Evolutionary conservation across 805 yeast species (phyloP).

Genomic region (Saccharomycopsis fodiens): DNA sequence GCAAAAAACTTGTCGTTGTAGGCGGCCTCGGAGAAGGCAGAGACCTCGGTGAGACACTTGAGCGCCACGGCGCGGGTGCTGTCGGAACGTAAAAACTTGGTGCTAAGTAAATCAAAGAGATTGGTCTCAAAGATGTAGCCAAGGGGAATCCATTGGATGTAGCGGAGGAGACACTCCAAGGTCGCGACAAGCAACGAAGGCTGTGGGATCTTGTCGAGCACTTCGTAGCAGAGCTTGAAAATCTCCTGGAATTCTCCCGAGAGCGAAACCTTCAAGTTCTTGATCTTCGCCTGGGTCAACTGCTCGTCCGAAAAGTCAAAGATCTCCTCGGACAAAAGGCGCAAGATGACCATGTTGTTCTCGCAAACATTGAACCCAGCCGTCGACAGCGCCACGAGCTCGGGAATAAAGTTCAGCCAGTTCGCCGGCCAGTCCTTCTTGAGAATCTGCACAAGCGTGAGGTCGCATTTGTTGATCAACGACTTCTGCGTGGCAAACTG

Average conservation of each 20-base stretch:
- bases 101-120: slow-evolving; percentile 60
- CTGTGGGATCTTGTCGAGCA: slow-evolving; percentile 80
- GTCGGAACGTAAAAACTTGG: slow-evolving; percentile 67
- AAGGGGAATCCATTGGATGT: slow-evolving; percentile 90
- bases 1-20: slow-evolving; percentile 50
- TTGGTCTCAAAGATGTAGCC: slow-evolving; percentile 87
- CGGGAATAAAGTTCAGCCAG: slow-evolving; percentile 97
- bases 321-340: slow-evolving; percentile 87
- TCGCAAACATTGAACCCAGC: slow-evolving; percentile 92
- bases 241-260: slow-evolving; percentile 88
- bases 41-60: slow-evolving; percentile 89
- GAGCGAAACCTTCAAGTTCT: slow-evolving; percentile 74
- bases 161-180: slow-evolving; percentile 70
- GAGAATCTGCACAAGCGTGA: slow-evolving; percentile 86
- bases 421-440: slow-evolving; percentile 99
- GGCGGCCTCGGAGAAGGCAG: slow-evolving; percentile 45
- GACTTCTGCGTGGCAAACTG: slow-evolving; percentile 68
- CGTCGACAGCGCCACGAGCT: slow-evolving; percentile 75
- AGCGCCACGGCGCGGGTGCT: slow-evolving; percentile 79
- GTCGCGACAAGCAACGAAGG: slow-evolving; percentile 82
- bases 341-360: slow-evolving; percentile 90
- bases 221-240: slow-evolving; percentile 88
- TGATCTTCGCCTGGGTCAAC: slow-evolving; percentile 93
- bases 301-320: slow-evolving; percentile 94
- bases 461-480: slow-evolving; percentile 84